Base-by-base conservation (phyloP, 2,329 filamentous ascomycete species). In the Parastagonospora avenae region DNA sequence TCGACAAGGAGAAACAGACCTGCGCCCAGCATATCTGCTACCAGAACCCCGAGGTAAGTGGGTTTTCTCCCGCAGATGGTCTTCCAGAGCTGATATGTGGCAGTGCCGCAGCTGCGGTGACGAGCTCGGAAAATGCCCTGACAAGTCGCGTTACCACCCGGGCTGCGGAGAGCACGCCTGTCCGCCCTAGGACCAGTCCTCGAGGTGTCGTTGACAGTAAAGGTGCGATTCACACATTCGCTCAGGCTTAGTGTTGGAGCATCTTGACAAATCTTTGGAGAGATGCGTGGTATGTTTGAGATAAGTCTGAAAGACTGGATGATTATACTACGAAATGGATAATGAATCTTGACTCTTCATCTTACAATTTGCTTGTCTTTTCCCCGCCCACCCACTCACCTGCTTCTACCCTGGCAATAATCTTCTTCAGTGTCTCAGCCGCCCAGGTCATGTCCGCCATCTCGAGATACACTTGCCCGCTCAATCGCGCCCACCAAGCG, bases 401-500 rank as follows among this genome's bases (percentile, higher is more conserved):
- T 40, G 71, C 74, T 37, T 74, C 75, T 29, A 82, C 80, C 58
- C 80, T 74, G 36, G 77, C 76, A 63, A 82, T 85, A 4, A 89
- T 60, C 30, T 77, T 75, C 67, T 83, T 82, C 63, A 94, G 71
- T 8, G 82, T 76, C 43, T 77, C 67, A 0, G 80, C 90, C 4
- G 82, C 81, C 82, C 84, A 90, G 68, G 88, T 83, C 66, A 94
- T 96, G 72, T 97, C 92, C 10, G 80, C 79, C 57, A 87, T 70
- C 24, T 91, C 90, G n/a, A 97, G 74, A 69, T 94, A 97, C 0
- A 94, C 82, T 78, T 96, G 92, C 11, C 84, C 90, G 67, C 89
- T 92, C 41, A 96, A 66, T 42, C 93, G 78, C 0, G 82, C 79
- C 89, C 89, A 96, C 69, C 87, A 82, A 46, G 79, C 79, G 0